These are phyloP conservation scores for Pseudonitzschia pungens DNA, from an alignment of 108 stramenopile genomes.

Conservation along the genomic window DNA sequence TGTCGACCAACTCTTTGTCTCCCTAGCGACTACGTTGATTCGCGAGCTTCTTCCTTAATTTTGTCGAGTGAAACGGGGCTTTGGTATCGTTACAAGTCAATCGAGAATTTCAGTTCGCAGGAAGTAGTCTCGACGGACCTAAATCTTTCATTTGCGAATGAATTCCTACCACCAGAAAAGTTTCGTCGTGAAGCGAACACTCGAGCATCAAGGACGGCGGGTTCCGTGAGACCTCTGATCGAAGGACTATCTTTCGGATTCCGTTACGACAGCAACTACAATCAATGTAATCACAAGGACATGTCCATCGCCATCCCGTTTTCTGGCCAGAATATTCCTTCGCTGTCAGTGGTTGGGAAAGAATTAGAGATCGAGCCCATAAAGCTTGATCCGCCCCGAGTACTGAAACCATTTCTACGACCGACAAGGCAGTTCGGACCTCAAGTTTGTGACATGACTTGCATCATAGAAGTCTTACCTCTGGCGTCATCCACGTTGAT, in stretches of 20 bases:
- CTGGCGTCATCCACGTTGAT: slow-evolving; percentile 23
- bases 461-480: slow-evolving; percentile 67
- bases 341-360: slow-evolving; percentile 41
- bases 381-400: slow-evolving; percentile 47
- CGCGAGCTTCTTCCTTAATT: slow-evolving; percentile 42
- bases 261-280: slow-evolving; percentile 53
- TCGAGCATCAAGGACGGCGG: not conserved
- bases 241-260: slow-evolving; percentile 77
- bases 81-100: slow-evolving; percentile 75
- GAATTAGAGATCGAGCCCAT: slow-evolving; percentile 53
- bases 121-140: slow-evolving; percentile 64
- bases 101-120: slow-evolving; percentile 67
- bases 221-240: slow-evolving; percentile 33
- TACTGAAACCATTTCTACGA: slow-evolving; percentile 54
- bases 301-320: slow-evolving; percentile 56
- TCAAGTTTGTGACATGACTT: slow-evolving; percentile 55
- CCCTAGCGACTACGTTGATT: slow-evolving; percentile 49
- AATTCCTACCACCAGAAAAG: slow-evolving; percentile 26
- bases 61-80: slow-evolving; percentile 61
- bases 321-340: slow-evolving; percentile 26
- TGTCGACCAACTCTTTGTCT: slow-evolving; percentile 43
- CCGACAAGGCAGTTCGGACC: slow-evolving; percentile 44
- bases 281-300: slow-evolving; percentile 52
- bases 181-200: not conserved
- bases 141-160: slow-evolving; percentile 48